phyloP scores from a whole-genome alignment of 129 eudicot genomes.

The Artemisia annua region DNA sequence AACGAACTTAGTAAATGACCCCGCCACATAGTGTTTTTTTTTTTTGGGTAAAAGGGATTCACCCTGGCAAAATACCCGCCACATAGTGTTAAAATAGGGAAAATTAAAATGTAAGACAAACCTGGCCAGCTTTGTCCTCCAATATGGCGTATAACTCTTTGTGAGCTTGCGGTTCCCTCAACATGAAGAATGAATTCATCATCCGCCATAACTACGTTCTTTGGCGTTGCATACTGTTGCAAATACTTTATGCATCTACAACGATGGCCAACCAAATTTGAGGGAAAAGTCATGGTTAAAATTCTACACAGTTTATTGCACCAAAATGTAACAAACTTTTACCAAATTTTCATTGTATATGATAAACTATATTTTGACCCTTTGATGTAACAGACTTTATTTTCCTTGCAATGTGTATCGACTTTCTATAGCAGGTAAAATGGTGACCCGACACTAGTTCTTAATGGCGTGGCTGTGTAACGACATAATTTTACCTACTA shows the following conservation, averaged over 20 bases:
- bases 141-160: slow-evolving; percentile 91
- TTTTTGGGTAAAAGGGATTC: no score
- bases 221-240: slow-evolving; percentile 71
- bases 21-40: no score
- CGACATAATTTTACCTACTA: no score
- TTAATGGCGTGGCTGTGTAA: no score
- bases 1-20: neutral
- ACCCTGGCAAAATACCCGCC: no score
- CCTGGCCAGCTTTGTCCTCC: slow-evolving; percentile 99
- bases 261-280: slow-evolving; percentile 2
- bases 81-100: neutral
- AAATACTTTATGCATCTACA: slow-evolving; percentile 75
- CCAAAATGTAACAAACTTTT: neutral
- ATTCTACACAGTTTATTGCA: no score
- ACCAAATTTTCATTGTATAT: no score
- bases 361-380: no score
- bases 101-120: slow-evolving; percentile 18
- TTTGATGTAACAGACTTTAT: no score
- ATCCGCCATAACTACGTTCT: slow-evolving; percentile 56
- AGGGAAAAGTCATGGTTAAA: neutral
- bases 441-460: no score
- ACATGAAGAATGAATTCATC: slow-evolving; percentile 93
- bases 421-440: no score
- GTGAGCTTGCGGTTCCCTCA: slow-evolving; percentile 88
- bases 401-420: no score